Conservation (phyloP, 495 filamentous ascomycete genomes). For the Halenospora varia region DNA sequence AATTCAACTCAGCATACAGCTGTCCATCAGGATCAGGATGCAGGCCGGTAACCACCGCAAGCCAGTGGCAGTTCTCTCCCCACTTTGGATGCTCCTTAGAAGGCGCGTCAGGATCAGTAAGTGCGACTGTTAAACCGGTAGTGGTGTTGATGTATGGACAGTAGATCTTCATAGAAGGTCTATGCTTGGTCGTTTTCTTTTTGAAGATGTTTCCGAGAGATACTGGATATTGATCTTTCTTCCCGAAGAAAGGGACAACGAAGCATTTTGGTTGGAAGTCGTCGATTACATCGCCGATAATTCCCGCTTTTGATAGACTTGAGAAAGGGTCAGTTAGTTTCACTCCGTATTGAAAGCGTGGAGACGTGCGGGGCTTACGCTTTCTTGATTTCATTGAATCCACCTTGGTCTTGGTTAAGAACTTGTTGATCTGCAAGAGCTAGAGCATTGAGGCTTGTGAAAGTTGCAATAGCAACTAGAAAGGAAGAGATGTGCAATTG, state of each 20-base stretch:
- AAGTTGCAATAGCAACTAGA: not conserved
- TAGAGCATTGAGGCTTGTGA: not conserved
- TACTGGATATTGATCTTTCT: constrained; percentile 37
- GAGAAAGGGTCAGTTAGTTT: not conserved
- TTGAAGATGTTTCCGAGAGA: constrained; percentile 59
- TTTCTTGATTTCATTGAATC: not conserved
- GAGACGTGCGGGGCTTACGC: not conserved
- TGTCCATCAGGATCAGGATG: not conserved
- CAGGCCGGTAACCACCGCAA: constrained; percentile 37
- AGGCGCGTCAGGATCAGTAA: constrained; percentile 71
- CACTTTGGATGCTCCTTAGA: constrained; percentile 59
- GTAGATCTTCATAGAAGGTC: constrained; percentile 42
- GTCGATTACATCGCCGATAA: constrained; percentile 60
- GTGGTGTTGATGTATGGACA: constrained; percentile 15
- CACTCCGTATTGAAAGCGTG: not conserved
- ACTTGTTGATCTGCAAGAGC: not conserved
- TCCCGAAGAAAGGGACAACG: constrained; percentile 47
- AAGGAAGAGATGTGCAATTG: not conserved
- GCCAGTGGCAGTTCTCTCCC: constrained; percentile 73
- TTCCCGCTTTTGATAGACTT: constrained; percentile 54
- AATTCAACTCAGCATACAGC: not conserved
- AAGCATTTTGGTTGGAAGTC: constrained; percentile 54
- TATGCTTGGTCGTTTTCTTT: constrained; percentile 43
- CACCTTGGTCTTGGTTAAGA: not conserved
- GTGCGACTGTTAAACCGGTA: constrained; percentile 33